phyloP scores from a whole-genome alignment of 2,329 filamentous ascomycete genomes.

The Microthyrium microscopicum region DNA sequence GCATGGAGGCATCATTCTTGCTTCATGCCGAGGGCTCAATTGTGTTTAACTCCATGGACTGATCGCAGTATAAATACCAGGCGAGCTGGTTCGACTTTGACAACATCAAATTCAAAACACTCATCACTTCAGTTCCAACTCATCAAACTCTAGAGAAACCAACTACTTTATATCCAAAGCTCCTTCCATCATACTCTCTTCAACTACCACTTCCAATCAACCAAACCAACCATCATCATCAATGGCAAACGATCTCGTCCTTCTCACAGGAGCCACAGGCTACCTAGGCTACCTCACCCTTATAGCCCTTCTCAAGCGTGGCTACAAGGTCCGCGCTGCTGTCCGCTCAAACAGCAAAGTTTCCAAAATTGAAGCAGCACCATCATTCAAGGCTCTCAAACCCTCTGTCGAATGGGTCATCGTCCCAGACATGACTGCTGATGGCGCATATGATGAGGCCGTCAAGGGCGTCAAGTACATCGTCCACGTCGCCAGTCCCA shows the following conservation, averaged over 20 bases:
- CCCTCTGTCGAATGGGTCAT: slow-evolving; percentile 10
- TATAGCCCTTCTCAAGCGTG: slow-evolving; percentile 16
- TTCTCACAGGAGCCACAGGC: slow-evolving; percentile 24
- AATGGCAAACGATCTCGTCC: slow-evolving; percentile 8
- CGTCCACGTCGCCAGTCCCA: slow-evolving; percentile 16
- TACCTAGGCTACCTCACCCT: slow-evolving; percentile 22
- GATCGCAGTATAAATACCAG: too few species aligned
- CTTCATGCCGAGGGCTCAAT: too few species aligned
- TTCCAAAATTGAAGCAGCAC: slow-evolving; percentile 13
- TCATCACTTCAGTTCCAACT: too few species aligned
- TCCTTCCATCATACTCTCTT: too few species aligned
- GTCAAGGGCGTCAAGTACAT: slow-evolving; percentile 24
- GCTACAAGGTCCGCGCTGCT: slow-evolving; percentile 22
- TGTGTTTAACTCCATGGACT: too few species aligned
- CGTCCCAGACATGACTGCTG: slow-evolving; percentile 22
- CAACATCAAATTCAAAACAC: too few species aligned
- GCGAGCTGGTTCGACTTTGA: too few species aligned
- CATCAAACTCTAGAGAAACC: too few species aligned
- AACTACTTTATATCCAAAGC: too few species aligned
- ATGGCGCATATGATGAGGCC: slow-evolving; percentile 25
- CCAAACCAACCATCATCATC: background rate
- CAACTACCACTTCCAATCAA: too few species aligned
- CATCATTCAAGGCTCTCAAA: slow-evolving; percentile 14
- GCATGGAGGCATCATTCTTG: too few species aligned
- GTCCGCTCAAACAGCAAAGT: slow-evolving; percentile 18